These are phyloP conservation scores for Clonostachys solani DNA, from an alignment of 2,329 filamentous ascomycete genomes.

Conservation along the genomic window DNA sequence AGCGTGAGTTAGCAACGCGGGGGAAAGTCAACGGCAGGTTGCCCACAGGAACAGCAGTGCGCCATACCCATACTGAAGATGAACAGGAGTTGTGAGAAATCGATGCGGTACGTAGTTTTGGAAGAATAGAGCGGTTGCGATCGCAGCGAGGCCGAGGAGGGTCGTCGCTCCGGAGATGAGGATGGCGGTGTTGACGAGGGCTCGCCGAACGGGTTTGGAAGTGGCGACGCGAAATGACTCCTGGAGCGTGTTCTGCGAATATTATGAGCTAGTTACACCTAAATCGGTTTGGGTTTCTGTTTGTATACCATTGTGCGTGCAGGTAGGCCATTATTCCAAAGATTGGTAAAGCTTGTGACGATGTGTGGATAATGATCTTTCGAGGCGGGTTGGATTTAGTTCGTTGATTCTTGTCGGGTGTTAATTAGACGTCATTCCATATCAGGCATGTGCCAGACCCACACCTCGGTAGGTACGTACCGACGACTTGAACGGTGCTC, in stretches of 20 bases:
- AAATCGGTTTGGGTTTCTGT: too few species aligned
- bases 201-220: constrained; percentile 46
- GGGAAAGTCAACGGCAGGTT: neutral
- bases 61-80: constrained; percentile 54
- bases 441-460: too few species aligned
- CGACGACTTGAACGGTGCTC: too few species aligned
- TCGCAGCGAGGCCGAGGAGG: constrained; percentile 40
- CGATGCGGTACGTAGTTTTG: constrained; percentile 52
- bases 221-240: constrained; percentile 34
- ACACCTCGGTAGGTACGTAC: too few species aligned
- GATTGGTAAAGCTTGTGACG: too few species aligned
- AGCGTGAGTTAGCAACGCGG: constrained; percentile 5
- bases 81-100: constrained; percentile 44
- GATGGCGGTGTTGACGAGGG: constrained; percentile 40
- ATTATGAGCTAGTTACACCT: too few species aligned
- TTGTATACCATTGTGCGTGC: too few species aligned
- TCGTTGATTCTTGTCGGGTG: too few species aligned
- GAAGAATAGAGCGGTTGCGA: constrained; percentile 50
- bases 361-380: too few species aligned
- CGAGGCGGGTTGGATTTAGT: too few species aligned
- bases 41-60: neutral
- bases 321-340: too few species aligned
- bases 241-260: constrained; percentile 24
- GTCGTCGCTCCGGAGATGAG: constrained; percentile 33
- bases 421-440: too few species aligned